Percentiles rank a stretch among this genome's conserved stretches.
phyloP scores from a whole-genome alignment of 2,329 filamentous ascomycete species.

The Nemania sp. region DNA sequence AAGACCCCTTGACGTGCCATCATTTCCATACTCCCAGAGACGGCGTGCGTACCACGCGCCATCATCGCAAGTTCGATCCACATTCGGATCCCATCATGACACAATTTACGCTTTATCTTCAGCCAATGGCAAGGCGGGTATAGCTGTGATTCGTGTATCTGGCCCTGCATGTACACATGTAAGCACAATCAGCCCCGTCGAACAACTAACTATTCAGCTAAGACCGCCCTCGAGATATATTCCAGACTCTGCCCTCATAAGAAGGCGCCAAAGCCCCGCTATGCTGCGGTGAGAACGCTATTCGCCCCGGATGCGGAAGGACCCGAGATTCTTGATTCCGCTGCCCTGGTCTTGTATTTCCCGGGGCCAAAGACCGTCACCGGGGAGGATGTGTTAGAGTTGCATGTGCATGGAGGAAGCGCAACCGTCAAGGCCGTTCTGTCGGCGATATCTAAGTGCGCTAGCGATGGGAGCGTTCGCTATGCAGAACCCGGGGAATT shows the following conservation, averaged over 20 bases:
- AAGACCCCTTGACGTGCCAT: background rate
- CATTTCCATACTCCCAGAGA: constrained; percentile 5
- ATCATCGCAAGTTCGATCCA: constrained; percentile 6
- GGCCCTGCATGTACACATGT: constrained; percentile 68
- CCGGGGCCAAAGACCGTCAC: constrained; percentile 82
- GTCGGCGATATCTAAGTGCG: constrained; percentile 68
- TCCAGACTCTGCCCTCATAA: constrained; percentile 54
- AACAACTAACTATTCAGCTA: constrained; percentile 27
- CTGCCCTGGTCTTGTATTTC: constrained; percentile 82
- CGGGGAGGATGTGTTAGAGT: constrained; percentile 87
- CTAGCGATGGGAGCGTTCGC: constrained; percentile 56
- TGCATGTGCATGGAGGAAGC: constrained; percentile 91
- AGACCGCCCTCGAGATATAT: constrained; percentile 50
- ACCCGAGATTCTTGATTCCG: constrained; percentile 71
- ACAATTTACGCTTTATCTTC: constrained; percentile 96
- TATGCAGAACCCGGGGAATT: constrained; percentile 97
- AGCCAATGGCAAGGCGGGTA: constrained; percentile 81
- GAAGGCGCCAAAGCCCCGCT: constrained; percentile 51
- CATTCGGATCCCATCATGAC: constrained; percentile 43
- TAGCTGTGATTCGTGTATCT: constrained; percentile 87
- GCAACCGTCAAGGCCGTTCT: constrained; percentile 89
- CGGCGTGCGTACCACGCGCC: constrained; percentile 13
- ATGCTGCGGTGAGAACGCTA: constrained; percentile 75
- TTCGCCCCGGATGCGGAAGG: constrained; percentile 53
- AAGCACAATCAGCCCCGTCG: constrained; percentile 13